Evolutionary conservation across 2,329 filamentous ascomycete genomes (phyloP).

Genomic region (Alternaria ventricosa): DNA sequence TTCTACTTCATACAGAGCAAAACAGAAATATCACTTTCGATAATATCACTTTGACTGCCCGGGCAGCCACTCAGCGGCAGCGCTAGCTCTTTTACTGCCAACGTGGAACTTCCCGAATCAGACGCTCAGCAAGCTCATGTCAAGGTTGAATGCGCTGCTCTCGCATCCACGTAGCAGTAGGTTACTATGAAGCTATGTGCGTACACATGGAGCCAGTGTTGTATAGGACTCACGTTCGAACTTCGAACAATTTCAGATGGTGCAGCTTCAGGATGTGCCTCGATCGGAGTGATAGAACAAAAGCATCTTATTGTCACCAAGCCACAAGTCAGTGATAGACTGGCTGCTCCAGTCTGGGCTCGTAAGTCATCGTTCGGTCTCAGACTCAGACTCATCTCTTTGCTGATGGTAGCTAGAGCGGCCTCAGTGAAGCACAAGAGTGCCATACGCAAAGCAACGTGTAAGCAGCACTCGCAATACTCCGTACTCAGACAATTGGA

Average conservation of each 20-base stretch:
- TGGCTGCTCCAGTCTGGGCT: neutral
- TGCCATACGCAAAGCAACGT: too few relatives aligned
- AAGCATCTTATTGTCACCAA: neutral
- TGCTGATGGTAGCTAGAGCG: neutral
- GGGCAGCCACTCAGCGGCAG: neutral
- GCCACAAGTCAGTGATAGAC: neutral
- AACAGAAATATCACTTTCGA: fast-evolving
- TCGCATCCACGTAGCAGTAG: neutral
- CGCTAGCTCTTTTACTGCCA: neutral
- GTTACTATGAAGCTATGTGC: neutral
- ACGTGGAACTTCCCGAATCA: neutral
- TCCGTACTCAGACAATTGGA: too few relatives aligned
- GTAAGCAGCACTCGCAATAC: neutral
- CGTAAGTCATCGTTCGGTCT: neutral
- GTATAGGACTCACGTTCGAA: neutral
- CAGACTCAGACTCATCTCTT: neutral
- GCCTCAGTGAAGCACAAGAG: neutral
- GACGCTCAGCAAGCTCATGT: neutral
- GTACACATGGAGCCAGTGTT: neutral
- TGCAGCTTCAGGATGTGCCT: neutral
- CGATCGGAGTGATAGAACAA: fast-evolving
- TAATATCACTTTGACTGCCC: neutral
- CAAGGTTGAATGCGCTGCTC: fast-evolving
- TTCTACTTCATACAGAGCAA: neutral
- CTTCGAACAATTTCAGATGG: fast-evolving